phyloP scores from a whole-genome alignment of 805 yeast genomes.

The Gaillardinia entomophila region DNA sequence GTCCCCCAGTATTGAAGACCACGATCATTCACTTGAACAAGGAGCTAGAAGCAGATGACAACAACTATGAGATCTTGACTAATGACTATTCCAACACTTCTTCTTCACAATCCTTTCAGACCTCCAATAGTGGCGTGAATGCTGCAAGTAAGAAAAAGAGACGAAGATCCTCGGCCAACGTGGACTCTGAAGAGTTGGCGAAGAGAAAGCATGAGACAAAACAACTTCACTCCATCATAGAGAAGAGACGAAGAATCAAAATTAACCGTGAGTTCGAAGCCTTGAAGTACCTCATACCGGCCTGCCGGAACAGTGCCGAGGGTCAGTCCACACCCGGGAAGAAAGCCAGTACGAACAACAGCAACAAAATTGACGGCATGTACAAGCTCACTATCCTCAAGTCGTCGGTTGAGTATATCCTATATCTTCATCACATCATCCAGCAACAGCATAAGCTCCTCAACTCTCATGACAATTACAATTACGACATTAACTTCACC shows the following conservation, averaged over 20 bases:
- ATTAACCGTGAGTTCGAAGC: conserved; percentile 83
- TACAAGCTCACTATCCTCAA: conserved; percentile 77
- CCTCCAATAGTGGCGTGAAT: conserved; percentile 1
- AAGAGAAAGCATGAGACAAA: conserved; percentile 38
- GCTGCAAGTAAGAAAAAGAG: conserved; percentile 23
- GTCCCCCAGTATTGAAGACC: conserved; percentile 39
- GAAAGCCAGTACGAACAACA: conserved; percentile 14
- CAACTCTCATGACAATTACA: conserved; percentile 15
- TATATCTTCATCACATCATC: conserved; percentile 59
- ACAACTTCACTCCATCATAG: conserved; percentile 66
- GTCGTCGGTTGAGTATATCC: conserved; percentile 76
- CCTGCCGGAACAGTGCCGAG: conserved; percentile 46
- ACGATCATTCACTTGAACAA: conserved; percentile 40
- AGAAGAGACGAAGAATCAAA: conserved; percentile 69
- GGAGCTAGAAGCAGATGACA: conserved; percentile 36
- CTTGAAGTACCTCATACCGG: conserved; percentile 69
- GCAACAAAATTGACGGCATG: conserved; percentile 53
- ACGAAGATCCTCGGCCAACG: conserved; percentile 32
- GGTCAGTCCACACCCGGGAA: conserved; percentile 4
- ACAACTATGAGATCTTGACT: conserved; percentile 37
- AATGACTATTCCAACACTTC: conserved; percentile 22
- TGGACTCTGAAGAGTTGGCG: conserved; percentile 36
- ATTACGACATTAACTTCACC: conserved; percentile 44
- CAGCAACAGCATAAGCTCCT: conserved; percentile 45
- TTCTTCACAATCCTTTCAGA: background rate